These are phyloP conservation scores for Leersia perrieri DNA, from an alignment of 176 grass and related monocot species.

Conservation along the genomic window DNA sequence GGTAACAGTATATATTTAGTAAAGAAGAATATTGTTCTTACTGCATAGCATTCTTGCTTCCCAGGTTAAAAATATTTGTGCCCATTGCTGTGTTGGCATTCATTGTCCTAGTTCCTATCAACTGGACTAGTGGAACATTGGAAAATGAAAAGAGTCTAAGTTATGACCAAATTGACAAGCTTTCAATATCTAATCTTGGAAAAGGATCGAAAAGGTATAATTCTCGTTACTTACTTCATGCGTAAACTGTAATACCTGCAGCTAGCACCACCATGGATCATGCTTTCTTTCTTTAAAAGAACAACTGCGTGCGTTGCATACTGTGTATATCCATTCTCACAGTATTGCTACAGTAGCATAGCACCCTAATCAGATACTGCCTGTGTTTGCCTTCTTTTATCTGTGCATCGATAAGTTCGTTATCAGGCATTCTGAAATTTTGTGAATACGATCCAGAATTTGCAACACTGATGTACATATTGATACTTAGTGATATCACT, in stretches of 20 bases:
- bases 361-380: neutral
- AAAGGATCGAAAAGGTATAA: conserved; percentile 75
- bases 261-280: neutral
- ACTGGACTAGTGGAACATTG: conserved; percentile 82
- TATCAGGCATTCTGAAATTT: neutral
- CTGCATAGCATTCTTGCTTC: conserved; percentile 32
- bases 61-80: conserved; percentile 94
- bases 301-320: neutral
- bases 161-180: conserved; percentile 91
- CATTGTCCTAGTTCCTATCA: conserved; percentile 68
- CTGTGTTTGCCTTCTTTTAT: neutral
- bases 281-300: conserved; percentile 9
- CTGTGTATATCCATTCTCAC: neutral
- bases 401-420: neutral
- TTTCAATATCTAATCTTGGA: conserved; percentile 91
- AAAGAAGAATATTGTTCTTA: conserved; percentile 11
- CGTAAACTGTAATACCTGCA: conserved; percentile 6
- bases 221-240: conserved; percentile 7
- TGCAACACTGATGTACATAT: neutral
- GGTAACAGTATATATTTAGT: neutral
- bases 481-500: no score
- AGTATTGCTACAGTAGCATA: conserved; percentile 6
- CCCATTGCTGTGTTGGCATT: conserved; percentile 77
- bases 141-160: conserved; percentile 45
- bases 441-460: neutral